Base-by-base conservation (phyloP, 257 asterid species). In the Solanum habrochaites region DNA sequence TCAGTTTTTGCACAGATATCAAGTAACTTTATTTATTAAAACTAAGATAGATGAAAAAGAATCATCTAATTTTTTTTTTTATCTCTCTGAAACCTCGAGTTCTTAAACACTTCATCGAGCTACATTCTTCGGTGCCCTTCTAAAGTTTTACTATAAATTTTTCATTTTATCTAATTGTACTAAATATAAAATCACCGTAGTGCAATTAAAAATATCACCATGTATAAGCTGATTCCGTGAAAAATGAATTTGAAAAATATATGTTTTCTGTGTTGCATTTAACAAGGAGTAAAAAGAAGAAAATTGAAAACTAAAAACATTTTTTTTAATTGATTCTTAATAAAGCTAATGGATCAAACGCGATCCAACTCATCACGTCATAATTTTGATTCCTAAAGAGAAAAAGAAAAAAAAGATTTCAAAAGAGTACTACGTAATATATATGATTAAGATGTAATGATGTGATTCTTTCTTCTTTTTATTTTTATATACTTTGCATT, bases 31-130 rank as follows among this genome's bases (percentile, higher is more conserved):
- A 0, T 52, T 4, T 3, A 52, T 9, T 6, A 52, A 0, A 0
- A 18, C 18, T 52, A 52, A 23, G 3, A 52, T 0, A 2, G 0
- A 52, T 52, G 1, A 0, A 1, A 1, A 52, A 16, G 0, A 16
- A 52, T 52, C 0, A 52, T 0, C 1, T 52, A 2, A 0, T 52
- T 0, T 52, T 52, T 52, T 49, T 49, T 52, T 16, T 52, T 52
- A 2, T 52, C 23, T 52, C 0, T 1, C 10, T 52, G 2, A 52
- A 52, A 18, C 3, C 7, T 52, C 9, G 0, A 49, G 7, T 52
- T 52, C 10, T 52, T 23, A 52, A 52, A 1, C 62, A 52, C 62
- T 52, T 52, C 10, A 52, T 16, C 20, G 8, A 52, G n/a, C n/a
- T 2, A 52, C 23, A 52, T 16, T 15, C n/a, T 16, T 52, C 2